phyloP scores from a whole-genome alignment of 108 stramenopile genomes.

The Ochromonas danica region DNA sequence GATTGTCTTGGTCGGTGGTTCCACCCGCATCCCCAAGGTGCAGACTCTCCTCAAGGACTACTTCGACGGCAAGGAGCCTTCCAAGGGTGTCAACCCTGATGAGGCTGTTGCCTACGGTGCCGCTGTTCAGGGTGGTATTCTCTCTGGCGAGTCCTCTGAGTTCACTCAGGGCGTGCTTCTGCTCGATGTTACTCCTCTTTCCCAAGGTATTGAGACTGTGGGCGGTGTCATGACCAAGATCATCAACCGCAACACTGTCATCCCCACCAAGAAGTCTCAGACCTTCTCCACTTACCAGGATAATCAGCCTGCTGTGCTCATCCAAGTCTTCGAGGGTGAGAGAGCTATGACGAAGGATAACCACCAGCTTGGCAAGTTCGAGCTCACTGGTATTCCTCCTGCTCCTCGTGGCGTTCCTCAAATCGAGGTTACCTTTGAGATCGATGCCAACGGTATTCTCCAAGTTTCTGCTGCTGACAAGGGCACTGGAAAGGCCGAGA shows the following conservation, averaged over 20 bases:
- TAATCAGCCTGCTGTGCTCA: slow-evolving; percentile 84
- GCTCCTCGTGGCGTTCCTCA: slow-evolving; percentile 86
- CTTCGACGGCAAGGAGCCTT: slow-evolving; percentile 91
- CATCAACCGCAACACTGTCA: slow-evolving; percentile 85
- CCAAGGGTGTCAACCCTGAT: slow-evolving; percentile 88
- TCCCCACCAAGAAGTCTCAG: slow-evolving; percentile 88
- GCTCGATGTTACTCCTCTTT: slow-evolving; percentile 85
- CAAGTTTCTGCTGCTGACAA: slow-evolving; percentile 83
- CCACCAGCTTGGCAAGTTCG: slow-evolving; percentile 76
- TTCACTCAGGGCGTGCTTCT: slow-evolving; percentile 76
- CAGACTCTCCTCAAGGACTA: slow-evolving; percentile 83
- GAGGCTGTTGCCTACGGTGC: slow-evolving; percentile 96
- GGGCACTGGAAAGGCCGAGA: slow-evolving; percentile 79
- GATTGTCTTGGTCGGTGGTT: slow-evolving; percentile 94
- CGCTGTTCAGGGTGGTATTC: slow-evolving; percentile 90
- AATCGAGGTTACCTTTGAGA: slow-evolving; percentile 85
- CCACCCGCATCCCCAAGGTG: slow-evolving; percentile 93
- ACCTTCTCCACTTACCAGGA: slow-evolving; percentile 88
- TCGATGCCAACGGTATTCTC: slow-evolving; percentile 91
- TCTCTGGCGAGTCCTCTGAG: slow-evolving; percentile 69
- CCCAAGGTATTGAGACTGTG: slow-evolving; percentile 88
- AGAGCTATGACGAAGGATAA: slow-evolving; percentile 88
- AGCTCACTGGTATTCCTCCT: slow-evolving; percentile 85
- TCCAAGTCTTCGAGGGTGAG: slow-evolving; percentile 94
- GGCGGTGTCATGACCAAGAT: slow-evolving; percentile 91